Evolutionary conservation across 1,284 basidiomycete species (phyloP).

Genomic region (Lentinus polychrous): DNA sequence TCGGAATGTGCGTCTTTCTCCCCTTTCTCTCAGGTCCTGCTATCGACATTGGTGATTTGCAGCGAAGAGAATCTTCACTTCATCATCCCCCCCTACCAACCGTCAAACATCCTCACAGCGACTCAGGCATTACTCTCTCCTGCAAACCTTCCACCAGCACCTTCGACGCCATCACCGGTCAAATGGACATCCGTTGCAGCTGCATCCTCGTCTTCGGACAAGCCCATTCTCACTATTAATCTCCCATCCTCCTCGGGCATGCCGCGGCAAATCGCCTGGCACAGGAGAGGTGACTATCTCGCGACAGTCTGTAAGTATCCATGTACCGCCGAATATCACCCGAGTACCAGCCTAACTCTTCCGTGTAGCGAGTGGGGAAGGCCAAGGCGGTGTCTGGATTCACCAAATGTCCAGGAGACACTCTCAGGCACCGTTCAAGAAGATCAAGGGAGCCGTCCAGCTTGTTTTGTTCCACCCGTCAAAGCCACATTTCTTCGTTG

Average conservation of each 20-base stretch:
- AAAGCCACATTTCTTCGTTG: slow-evolving; percentile 96
- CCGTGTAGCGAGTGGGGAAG: slow-evolving; percentile 48
- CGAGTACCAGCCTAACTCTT: slow-evolving; percentile 7
- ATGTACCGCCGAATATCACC: slow-evolving; percentile 13
- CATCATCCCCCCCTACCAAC: slow-evolving; percentile 75
- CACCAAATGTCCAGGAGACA: slow-evolving; percentile 92
- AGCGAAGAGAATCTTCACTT: slow-evolving; percentile 81
- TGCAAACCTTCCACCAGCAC: slow-evolving; percentile 51
- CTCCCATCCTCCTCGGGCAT: slow-evolving; percentile 67
- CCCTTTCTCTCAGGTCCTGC: slow-evolving; percentile 1
- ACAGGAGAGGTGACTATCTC: slow-evolving; percentile 93
- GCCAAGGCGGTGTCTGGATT: slow-evolving; percentile 80
- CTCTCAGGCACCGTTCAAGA: slow-evolving; percentile 96
- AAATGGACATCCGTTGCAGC: slow-evolving; percentile 57
- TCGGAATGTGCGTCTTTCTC: slow-evolving; percentile 60
- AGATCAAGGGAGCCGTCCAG: slow-evolving; percentile 88
- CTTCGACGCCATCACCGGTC: slow-evolving; percentile 52
- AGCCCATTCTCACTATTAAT: slow-evolving; percentile 53
- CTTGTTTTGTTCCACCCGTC: slow-evolving; percentile 90
- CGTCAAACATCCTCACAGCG: slow-evolving; percentile 47
- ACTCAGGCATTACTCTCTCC: slow-evolving; percentile 67
- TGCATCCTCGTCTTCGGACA: slow-evolving; percentile 38
- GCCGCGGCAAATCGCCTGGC: slow-evolving; percentile 87
- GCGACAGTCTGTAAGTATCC: slow-evolving; percentile 76
- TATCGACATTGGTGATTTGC: slow-evolving; percentile 9